Evolutionary conservation across 2,329 filamentous ascomycete genomes (phyloP).

Genomic region (Pestalotiopsis sp.): DNA sequence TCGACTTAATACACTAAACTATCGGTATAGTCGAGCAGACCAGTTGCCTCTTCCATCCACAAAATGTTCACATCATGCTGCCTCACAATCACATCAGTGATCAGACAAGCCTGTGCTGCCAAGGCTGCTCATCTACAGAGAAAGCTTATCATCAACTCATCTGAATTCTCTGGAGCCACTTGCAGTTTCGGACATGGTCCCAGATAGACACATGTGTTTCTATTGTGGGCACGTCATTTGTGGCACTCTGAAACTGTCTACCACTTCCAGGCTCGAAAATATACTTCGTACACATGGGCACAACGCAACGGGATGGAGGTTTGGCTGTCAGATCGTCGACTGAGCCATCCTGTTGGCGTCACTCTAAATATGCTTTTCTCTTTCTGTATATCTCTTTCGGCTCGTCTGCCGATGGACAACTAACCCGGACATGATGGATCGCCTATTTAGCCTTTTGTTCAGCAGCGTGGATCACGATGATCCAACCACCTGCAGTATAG

Average conservation of each 20-base stretch:
- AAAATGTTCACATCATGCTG: background rate
- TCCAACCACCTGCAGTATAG: background rate
- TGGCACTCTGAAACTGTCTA: conserved; percentile 1
- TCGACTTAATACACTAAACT: background rate
- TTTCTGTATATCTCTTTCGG: background rate
- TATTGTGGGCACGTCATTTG: background rate
- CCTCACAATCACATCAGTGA: background rate
- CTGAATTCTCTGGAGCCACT: background rate
- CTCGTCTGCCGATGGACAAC: background rate
- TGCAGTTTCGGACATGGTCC: background rate
- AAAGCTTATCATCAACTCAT: background rate
- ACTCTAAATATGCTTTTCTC: background rate
- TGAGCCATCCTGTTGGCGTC: background rate
- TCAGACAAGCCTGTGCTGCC: background rate
- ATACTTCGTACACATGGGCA: background rate
- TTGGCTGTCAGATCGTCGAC: background rate
- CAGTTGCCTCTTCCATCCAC: background rate
- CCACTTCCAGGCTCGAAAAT: background rate
- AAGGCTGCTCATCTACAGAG: background rate
- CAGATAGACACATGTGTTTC: conserved; percentile 1
- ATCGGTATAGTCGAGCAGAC: background rate
- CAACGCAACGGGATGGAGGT: background rate
- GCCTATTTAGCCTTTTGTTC: background rate
- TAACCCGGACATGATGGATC: background rate
- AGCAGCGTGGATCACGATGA: background rate